Evolutionary conservation across 208 protist species (phyloP), one percentile per base, ranked within the genome.

Genomic region (Crithidia thermophila): DNA sequence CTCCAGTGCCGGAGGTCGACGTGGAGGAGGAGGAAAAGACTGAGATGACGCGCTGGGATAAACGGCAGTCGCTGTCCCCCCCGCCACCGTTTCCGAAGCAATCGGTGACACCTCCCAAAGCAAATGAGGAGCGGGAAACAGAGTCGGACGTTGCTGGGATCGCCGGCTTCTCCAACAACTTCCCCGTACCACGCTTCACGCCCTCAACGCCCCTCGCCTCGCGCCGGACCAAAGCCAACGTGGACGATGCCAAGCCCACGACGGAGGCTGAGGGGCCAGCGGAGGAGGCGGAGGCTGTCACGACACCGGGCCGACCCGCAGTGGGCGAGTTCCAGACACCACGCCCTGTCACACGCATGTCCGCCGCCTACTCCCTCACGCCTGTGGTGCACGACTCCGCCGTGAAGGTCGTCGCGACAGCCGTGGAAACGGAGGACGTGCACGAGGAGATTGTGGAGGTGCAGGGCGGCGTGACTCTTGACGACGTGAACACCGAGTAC

Each of bases 251-350:
- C 1, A 43, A 53, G 20, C 30, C 13, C 1, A 27, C 5, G 7
- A 18, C 16, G 9, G 30, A 33, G 5, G 37, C 7, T 2, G 30
- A 5, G 5, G 67, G 55, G 27, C 49, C 33, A 30, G 39, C 36
- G 36, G 46, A 61, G 14, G 45, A 11, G 8, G 56, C 27, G 34
- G 30, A 21, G 33, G 34, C 23, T 2, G 23, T 39, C 0, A 30
- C 11, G 28, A 80, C 74, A 5, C 74, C 74, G 11, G 49, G 25
- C 20, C 74, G 63, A 8, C 56, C 27, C 20, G 61, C 51, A 5
- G 63, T 49, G 18, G 68, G 68, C 0, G 79, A 81, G 46, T 85
- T 85, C 31, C 66, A 56, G 40, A 85, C 79, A 4, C 79, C 79
- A 4, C 70, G 51, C 2, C 71, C 75, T 9, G 70, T 77, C 13